Evolutionary conservation across 345 rosid species (phyloP), one percentile per base, ranked within the genome.

Genomic region (Citrus medica): DNA sequence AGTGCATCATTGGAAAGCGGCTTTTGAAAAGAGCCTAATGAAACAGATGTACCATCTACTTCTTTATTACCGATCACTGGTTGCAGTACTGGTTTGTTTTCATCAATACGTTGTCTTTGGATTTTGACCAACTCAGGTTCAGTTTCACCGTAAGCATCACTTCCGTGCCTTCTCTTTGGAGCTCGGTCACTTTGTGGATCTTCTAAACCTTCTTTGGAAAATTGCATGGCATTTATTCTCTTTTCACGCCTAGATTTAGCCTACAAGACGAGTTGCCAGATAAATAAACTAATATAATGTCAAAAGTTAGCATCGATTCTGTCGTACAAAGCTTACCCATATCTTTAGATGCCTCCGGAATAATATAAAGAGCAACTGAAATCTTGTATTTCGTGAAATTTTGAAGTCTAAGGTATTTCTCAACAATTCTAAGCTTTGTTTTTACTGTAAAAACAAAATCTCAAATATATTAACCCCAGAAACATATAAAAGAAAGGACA

Each of bases 281-380:
- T 56, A 37, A 83, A 37, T 35, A 65, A 76, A 67, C 6, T 80
- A 75, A 56, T 21, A 71, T 24, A 33, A 67, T 9, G 40, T 32
- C 60, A 33, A 67, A 79, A 76, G n/a, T 37, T 68, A 61, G 63
- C 64, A 79, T 7, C n/a, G 25, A 77, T n/a, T 58, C 35, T 75
- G 12, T 0, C 33, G 71, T 70, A 88, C 93, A 79, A 76, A 95
- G 96, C 87, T 75, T 85, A 48, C 93, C 89, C 0, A 93, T 89
- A 69, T 78, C 81, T 85, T 75, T 90, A 5, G 94, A 90, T 12
- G 97, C 92, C 76, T 77, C 91, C 82, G 90, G 62, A 74, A 95
- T 88, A 59, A 86, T 85, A 60, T 86, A 87, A 13, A 87, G 33
- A 32, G 33, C 33, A 32, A 33, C 35, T 6, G 91, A 84, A 75